Evolutionary conservation across 208 protist genomes (phyloP).

Genomic region (Phytomonas sp.): DNA sequence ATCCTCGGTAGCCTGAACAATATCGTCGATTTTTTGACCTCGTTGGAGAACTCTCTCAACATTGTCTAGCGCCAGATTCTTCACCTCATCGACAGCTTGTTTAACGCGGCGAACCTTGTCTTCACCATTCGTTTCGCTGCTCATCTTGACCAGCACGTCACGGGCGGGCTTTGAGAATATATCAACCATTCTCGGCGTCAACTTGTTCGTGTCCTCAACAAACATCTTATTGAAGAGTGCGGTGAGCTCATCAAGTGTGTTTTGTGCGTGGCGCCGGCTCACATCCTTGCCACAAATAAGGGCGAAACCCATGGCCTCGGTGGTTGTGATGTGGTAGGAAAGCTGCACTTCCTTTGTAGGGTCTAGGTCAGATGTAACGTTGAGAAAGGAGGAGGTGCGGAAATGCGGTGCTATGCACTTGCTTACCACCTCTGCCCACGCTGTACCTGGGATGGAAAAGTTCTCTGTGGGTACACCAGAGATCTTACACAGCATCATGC

Average conservation of each 20-base stretch:
- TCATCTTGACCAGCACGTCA: constrained; percentile 51
- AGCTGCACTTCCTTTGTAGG: constrained; percentile 38
- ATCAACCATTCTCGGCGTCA: constrained; percentile 51
- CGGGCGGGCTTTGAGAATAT: constrained; percentile 61
- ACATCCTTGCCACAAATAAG: constrained; percentile 43
- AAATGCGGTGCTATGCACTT: constrained; percentile 74
- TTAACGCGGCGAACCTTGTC: constrained; percentile 74
- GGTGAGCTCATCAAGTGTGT: constrained; percentile 57
- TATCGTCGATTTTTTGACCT: constrained; percentile 80
- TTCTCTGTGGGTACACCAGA: constrained; percentile 37
- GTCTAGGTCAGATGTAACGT: constrained; percentile 25
- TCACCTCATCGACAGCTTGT: constrained; percentile 70
- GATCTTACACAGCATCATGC: constrained; percentile 64
- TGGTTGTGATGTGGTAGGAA: constrained; percentile 79
- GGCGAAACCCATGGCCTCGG: constrained; percentile 64
- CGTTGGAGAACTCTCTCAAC: constrained; percentile 76
- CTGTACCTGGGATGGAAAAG: constrained; percentile 60
- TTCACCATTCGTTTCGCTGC: constrained; percentile 16
- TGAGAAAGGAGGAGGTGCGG: constrained; percentile 59
- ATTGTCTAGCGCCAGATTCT: constrained; percentile 79
- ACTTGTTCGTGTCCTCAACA: constrained; percentile 49
- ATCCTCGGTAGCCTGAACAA: constrained; percentile 82
- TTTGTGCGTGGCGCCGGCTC: constrained; percentile 46
- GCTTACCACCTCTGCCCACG: constrained; percentile 71
- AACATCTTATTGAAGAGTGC: constrained; percentile 84